Evolutionary conservation across 495 filamentous ascomycete species (phyloP), one percentile per base, ranked within the genome.

Genomic region (Penicillium daleae): DNA sequence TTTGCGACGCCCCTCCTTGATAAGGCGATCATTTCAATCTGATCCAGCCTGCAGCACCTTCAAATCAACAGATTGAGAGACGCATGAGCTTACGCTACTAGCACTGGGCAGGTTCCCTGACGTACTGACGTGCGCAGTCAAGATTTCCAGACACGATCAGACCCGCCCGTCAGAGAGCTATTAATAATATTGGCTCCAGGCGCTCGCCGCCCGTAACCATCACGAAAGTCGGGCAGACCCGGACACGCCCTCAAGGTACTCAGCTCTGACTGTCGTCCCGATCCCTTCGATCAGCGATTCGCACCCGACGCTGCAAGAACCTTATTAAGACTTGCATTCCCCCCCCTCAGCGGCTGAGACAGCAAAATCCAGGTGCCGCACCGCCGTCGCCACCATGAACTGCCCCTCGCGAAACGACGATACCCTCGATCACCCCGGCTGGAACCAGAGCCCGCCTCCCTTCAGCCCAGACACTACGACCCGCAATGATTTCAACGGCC

Each of bases 321-420:
- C 39, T 49, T 17, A 32, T 49, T 32, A 52, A 44, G 7, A 52
- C 24, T 27, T 50, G 33, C 54, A 48, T 39, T 31, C 7, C 24
- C 31, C 22, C 24, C 31, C n/a, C 24, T 56, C 49, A 37, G 51
- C 24, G 51, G 37, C 29, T 3, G 29, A 37, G 32, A 32, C 31
- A 33, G 29, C 3, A 22, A 13, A 33, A 12, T 13, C 13, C 51
- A 17, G 31, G 21, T 29, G 37, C 22, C 35, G 21, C 10, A 33
- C 29, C 19, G 2, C 2, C 44, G 24, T 10, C 13, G 26, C 54
- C 67, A 71, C 58, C 66, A 89, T 89, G 86, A 89, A 88, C 66
- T 85, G 86, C 71, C 86, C 85, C 29, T 89, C 86, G 15, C 74
- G 85, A 59, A 86, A 77, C n/a, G 86, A 89, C 55, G 84, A 89